Base-by-base conservation (phyloP, 805 yeast genomes). In the Nakazawaea laoshanensis region DNA sequence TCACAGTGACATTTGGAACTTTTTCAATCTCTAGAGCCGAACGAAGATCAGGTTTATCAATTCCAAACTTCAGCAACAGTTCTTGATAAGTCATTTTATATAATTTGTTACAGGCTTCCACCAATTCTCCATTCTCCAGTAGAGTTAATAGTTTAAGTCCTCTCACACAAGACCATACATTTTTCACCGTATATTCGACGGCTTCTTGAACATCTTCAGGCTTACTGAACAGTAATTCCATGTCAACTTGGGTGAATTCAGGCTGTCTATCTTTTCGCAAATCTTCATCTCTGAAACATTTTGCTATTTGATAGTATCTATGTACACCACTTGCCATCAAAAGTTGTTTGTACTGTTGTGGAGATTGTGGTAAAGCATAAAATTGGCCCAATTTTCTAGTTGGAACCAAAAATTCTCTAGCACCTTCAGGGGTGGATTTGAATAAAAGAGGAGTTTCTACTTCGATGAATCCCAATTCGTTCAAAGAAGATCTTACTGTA, bases 381-480 rank as follows among this genome's bases (percentile, higher is more conserved):
- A 83, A 81, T 13, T 55, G 48, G 18, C 63, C 57, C 2, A 59
- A 50, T 11, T 68, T 59, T 42, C 97, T 67, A 0, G 96, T 85
- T 1, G 98, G 98, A 0, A 92, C 96, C 30, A 92, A 56, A 52
- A 89, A 92, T 55, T 92, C 99, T 24, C 94, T 66, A 1, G 98
- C 98, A 11, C 98, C 98, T 55, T 92, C 98, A 0, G 98, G 98
- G 0, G 98, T 92, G 2, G 95, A 83, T 49, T 92, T 88, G 65
- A 92, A 92, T 19, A 92, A 58, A 5, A 89, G 53, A 1, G 98
- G 98, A 0, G 98, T 92, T 51, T 89, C 98, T 19, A 92, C 67
- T 49, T 92, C 97, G 0, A 71, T 70, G 52, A 92, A 92, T 2
- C 57, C 57, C 13, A 55, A 44, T 0, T 45, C 35, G 25, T 64